A percentile compares a stretch with the other conserved stretches of the same genome.
These are phyloP conservation scores for Talaromyces piceae DNA, from an alignment of 2,329 filamentous ascomycete genomes.

Conservation along the genomic window DNA sequence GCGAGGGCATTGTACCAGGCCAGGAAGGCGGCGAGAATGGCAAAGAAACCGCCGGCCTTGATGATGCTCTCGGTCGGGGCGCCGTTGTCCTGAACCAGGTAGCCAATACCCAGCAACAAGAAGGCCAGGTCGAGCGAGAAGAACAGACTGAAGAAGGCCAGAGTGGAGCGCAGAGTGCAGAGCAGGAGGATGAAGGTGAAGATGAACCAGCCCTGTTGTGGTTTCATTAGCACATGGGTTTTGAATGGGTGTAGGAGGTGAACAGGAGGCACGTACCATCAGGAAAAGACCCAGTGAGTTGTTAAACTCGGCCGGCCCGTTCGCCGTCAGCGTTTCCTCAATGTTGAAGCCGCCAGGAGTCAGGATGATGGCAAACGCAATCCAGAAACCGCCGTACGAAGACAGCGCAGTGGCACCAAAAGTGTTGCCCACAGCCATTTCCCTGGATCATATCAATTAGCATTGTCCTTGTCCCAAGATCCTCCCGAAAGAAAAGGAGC, in stretches of 20 bases:
- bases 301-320: slow-evolving; percentile 32
- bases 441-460: slow-evolving; percentile 45
- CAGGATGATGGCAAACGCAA: slow-evolving; percentile 63
- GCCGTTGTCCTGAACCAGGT: slow-evolving; percentile 48
- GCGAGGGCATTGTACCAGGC: slow-evolving; percentile 85
- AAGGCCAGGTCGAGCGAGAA: slow-evolving; percentile 70
- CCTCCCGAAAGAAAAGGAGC: neutral
- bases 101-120: slow-evolving; percentile 60
- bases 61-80: slow-evolving; percentile 45
- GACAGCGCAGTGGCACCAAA: slow-evolving; percentile 76
- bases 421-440: slow-evolving; percentile 82
- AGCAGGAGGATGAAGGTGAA: slow-evolving; percentile 69
- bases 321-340: slow-evolving; percentile 24
- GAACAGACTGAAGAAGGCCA: slow-evolving; percentile 73
- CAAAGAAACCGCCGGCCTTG: slow-evolving; percentile 70
- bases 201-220: slow-evolving; percentile 67
- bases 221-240: slow-evolving; percentile 8
- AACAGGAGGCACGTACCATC: slow-evolving; percentile 39
- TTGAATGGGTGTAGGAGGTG: neutral
- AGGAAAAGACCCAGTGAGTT: slow-evolving; percentile 68
- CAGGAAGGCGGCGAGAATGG: slow-evolving; percentile 70
- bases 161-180: slow-evolving; percentile 67
- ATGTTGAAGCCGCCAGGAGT: slow-evolving; percentile 62
- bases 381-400: slow-evolving; percentile 80
- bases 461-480: neutral